Evolutionary conservation across 805 yeast species (phyloP).

Genomic region (Candida golubevii): DNA sequence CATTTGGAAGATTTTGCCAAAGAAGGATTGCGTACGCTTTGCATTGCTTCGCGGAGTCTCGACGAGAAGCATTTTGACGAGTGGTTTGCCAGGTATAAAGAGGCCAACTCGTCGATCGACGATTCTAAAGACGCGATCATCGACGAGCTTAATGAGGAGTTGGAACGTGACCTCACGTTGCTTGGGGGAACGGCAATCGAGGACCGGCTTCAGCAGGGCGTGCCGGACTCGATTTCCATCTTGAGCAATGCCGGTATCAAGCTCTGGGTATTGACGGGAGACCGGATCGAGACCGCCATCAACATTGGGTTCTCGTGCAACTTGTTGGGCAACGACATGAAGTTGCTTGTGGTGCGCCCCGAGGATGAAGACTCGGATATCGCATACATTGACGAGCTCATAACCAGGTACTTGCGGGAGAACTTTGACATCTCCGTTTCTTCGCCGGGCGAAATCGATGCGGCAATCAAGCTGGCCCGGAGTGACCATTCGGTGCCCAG

Average conservation of each 20-base stretch:
- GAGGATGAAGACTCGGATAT: conserved; percentile 33
- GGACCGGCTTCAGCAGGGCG: conserved; percentile 74
- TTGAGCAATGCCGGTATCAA: conserved; percentile 72
- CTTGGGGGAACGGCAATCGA: conserved; percentile 83
- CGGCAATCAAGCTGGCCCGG: conserved; percentile 50
- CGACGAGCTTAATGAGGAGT: conserved; percentile 51
- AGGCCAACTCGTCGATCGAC: conserved; percentile 53
- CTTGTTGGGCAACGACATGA: conserved; percentile 63
- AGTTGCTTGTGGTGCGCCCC: conserved; percentile 58
- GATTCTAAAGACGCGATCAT: conserved; percentile 54
- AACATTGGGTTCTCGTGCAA: conserved; percentile 80
- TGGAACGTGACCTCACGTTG: conserved; percentile 53
- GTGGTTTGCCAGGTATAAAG: conserved; percentile 55
- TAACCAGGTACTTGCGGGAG: conserved; percentile 46
- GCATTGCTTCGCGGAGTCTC: conserved; percentile 58
- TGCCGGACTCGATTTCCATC: conserved; percentile 66
- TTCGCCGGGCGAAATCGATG: conserved; percentile 26
- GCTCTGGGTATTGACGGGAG: conserved; percentile 82
- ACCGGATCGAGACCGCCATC: conserved; percentile 78
- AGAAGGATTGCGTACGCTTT: conserved; percentile 75
- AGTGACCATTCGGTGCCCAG: conserved; percentile 63
- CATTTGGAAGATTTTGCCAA: conserved; percentile 67
- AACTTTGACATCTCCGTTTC: conserved; percentile 54
- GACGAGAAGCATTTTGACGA: conserved; percentile 40
- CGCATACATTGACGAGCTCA: conserved; percentile 29